Conservation (phyloP, 768 basidiomycete genomes). For the Boletus reticuloceps region DNA sequence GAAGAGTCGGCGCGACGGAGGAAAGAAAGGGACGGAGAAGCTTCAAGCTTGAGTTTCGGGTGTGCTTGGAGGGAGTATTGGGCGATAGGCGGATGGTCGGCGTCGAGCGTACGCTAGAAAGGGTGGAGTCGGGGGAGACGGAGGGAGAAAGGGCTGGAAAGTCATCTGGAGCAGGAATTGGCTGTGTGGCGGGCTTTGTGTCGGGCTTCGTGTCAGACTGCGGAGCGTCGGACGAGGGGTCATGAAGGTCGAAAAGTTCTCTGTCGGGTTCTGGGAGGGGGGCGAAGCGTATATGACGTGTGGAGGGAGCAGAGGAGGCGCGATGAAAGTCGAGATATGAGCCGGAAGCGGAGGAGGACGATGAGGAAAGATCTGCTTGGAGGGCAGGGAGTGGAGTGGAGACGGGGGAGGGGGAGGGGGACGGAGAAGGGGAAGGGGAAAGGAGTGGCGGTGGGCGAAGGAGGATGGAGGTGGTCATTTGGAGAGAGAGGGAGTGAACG, state of each 20-base stretch:
- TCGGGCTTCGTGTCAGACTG: constrained; percentile 10
- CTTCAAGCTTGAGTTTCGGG: constrained; percentile 11
- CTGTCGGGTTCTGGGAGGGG: constrained; percentile 78
- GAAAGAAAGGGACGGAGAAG: constrained; percentile 21
- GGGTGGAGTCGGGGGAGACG: constrained; percentile 19
- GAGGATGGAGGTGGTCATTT: constrained; percentile 23
- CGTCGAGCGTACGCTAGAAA: constrained; percentile 20
- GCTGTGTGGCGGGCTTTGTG: constrained; percentile 1
- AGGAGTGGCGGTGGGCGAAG: constrained; percentile 5
- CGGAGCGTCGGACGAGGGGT: constrained; percentile 31
- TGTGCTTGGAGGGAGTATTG: neutral
- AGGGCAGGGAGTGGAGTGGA: constrained; percentile 12
- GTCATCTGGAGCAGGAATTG: neutral
- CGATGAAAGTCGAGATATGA: constrained; percentile 18
- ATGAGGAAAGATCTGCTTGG: constrained; percentile 14
- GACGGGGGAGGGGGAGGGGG: constrained; percentile 3
- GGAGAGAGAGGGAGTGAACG: neutral
- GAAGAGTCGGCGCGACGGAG: constrained; percentile 15
- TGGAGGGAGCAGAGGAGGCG: constrained; percentile 5
- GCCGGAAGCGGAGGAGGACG: constrained; percentile 18
- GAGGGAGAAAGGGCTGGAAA: constrained; percentile 14
- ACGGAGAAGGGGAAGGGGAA: neutral
- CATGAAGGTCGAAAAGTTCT: constrained; percentile 25
- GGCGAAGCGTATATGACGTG: constrained; percentile 67
- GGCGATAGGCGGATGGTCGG: constrained; percentile 18